A percentile compares a stretch with the other conserved stretches of the same genome.
Evolutionary conservation across 176 grass and related monocot genomes (phyloP).

Genomic region (Pontederia paniculata): DNA sequence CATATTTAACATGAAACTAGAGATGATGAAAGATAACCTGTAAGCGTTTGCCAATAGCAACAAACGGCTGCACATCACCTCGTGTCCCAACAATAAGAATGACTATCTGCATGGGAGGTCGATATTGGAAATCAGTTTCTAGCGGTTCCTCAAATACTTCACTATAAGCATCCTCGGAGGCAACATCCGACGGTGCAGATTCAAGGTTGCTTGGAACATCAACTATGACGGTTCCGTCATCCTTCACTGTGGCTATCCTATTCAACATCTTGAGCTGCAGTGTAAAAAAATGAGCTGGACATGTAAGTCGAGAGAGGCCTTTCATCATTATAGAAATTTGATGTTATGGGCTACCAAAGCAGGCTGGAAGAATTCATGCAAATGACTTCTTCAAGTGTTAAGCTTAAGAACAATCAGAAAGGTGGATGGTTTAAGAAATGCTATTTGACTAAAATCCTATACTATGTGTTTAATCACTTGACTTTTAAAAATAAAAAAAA

Average conservation of each 20-base stretch:
- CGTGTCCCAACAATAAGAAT: conserved; percentile 97
- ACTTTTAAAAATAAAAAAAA: too few species aligned
- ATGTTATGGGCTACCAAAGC: neutral
- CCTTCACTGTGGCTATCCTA: conserved; percentile 65
- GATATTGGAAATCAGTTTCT: conserved; percentile 55
- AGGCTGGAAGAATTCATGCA: neutral
- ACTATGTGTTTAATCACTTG: too few species aligned
- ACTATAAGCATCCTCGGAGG: conserved; percentile 28
- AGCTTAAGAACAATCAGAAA: too few species aligned
- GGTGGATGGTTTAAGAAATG: too few species aligned
- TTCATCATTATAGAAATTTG: neutral
- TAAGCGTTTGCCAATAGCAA: conserved; percentile 91
- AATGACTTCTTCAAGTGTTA: too few species aligned
- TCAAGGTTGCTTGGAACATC: conserved; percentile 71
- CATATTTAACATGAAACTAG: too few species aligned
- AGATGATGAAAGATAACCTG: conserved; percentile 33
- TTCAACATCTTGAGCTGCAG: conserved; percentile 75
- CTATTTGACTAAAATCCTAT: too few species aligned
- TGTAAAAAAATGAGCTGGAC: conserved; percentile 23
- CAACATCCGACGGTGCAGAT: conserved; percentile 21
- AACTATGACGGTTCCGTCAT: conserved; percentile 94
- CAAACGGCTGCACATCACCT: conserved; percentile 95
- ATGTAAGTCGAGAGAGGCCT: neutral
- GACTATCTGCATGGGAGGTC: conserved; percentile 78
- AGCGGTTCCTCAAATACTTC: conserved; percentile 33